phyloP scores from a whole-genome alignment of 176 grass and related monocot genomes.

The Poa annua region DNA sequence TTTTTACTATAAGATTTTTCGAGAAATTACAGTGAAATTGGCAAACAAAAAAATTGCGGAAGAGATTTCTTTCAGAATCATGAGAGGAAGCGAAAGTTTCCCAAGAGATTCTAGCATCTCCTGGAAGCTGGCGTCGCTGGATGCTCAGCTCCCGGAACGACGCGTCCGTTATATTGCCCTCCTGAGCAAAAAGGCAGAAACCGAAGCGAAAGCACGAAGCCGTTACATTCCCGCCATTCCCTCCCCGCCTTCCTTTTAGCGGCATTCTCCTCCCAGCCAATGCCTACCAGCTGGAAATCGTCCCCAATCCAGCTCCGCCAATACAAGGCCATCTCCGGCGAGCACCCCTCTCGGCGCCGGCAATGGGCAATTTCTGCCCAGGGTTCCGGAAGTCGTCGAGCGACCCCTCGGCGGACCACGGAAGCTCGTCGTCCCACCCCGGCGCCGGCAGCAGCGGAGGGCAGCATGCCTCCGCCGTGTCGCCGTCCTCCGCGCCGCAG shows the following conservation, averaged over 20 bases:
- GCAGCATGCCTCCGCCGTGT: background rate
- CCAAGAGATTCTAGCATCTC: too few species aligned
- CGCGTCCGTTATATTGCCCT: constrained; percentile 35
- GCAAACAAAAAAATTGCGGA: too few species aligned
- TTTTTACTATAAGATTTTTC: too few species aligned
- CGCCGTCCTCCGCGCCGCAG: constrained; percentile 16
- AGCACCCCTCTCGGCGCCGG: constrained; percentile 35
- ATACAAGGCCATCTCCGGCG: background rate
- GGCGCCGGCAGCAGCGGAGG: background rate
- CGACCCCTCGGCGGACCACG: background rate
- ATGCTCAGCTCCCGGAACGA: background rate
- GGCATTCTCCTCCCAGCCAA: constrained; percentile 25
- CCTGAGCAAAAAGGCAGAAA: constrained; percentile 17
- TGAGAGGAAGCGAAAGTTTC: too few species aligned
- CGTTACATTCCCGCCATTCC: constrained; percentile 62
- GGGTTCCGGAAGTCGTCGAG: constrained; percentile 12
- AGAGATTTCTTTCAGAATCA: too few species aligned
- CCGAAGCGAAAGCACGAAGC: constrained; percentile 26
- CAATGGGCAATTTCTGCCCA: constrained; percentile 75
- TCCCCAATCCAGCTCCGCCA: constrained; percentile 21
- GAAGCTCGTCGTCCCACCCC: constrained; percentile 32
- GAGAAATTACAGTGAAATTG: too few species aligned
- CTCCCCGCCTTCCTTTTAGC: constrained; percentile 58
- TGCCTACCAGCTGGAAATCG: constrained; percentile 30
- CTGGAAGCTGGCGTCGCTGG: background rate